Base-by-base conservation (phyloP, 352 stramenopile genomes). In the Aphanomyces stellatus region DNA sequence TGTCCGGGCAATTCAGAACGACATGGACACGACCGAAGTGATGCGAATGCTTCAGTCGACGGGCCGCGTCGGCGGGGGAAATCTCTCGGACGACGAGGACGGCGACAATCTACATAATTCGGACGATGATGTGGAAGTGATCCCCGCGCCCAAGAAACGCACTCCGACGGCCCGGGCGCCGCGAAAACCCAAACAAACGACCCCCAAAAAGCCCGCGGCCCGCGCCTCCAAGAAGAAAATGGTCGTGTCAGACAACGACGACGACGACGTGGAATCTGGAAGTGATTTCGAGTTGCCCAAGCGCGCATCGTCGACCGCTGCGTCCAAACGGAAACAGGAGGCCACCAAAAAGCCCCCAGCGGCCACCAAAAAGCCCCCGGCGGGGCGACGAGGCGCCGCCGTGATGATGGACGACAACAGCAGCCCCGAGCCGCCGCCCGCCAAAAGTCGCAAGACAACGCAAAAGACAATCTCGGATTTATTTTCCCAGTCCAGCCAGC, bases 391-490 rank as follows among this genome's bases (percentile, higher is more conserved):
- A 8, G 33, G 11, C 25, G 5, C 25, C 7, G 49, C 30, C n/a
- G 27, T 30, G 19, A 27, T 24, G 42, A n/a, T n/a, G n/a, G 37
- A 46, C 37, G 37, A 46, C 37, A 46, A 19, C 4, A 15, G 19
- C 25, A 15, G 19, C 11, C 17, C 19, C 19, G 7, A 57, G 6
- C 49, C 6, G 33, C 22, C 25, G 25, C 49, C 19, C 49, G 30
- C 7, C 11, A 57, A 57, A 24, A 51, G 25, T 27, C 37, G 8
- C 37, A 53, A 22, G 25, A 3, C 46, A 10, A 53, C 2, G 46
- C 49, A 57, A 37, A 57, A 33, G 25, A 57, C 49, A 15, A 57
- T 57, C 49, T 57, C 49, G 25, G 30, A 30, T 35, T 57, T 57
- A 24, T 57, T 57, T 35, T 57, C 49, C 25, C 49, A 57, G 25